These are phyloP conservation scores for Arachis stenosperma DNA, from an alignment of 306 rosid species.

Conservation along the genomic window DNA sequence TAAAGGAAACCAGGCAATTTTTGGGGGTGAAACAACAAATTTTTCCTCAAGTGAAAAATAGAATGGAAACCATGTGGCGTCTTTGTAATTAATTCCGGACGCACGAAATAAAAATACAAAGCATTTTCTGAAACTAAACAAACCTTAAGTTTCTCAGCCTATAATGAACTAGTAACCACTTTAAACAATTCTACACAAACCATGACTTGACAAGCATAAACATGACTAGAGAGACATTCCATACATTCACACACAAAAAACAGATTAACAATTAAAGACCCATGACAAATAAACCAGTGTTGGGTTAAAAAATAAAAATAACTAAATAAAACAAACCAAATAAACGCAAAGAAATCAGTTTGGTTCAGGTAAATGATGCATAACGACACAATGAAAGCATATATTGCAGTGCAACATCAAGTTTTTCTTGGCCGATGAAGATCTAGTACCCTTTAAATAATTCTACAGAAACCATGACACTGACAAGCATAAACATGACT, in stretches of 20 bases:
- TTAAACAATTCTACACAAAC: constrained; percentile 14
- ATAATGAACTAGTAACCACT: background rate
- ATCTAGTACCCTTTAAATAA: constrained; percentile 20
- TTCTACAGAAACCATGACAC: background rate
- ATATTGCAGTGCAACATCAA: background rate
- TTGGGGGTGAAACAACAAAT: background rate
- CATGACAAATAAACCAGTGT: too few species aligned
- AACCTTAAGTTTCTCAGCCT: background rate
- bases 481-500: background rate
- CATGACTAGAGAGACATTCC: background rate
- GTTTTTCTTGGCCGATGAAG: background rate
- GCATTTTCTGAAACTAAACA: too few species aligned
- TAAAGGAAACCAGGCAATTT: background rate
- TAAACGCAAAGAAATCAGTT: background rate
- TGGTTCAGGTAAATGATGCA: background rate
- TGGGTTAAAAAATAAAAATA: too few species aligned
- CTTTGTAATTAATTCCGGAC: background rate
- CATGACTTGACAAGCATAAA: constrained; percentile 12
- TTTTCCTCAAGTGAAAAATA: background rate
- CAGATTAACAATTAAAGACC: too few species aligned
- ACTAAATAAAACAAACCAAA: constrained; percentile 4
- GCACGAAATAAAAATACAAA: background rate
- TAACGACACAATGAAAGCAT: too few species aligned
- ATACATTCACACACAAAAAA: background rate
- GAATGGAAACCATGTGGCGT: too few species aligned